phyloP scores from a whole-genome alignment of 192 early-diverging fungal species.

The Backusella parvicylindrica region DNA sequence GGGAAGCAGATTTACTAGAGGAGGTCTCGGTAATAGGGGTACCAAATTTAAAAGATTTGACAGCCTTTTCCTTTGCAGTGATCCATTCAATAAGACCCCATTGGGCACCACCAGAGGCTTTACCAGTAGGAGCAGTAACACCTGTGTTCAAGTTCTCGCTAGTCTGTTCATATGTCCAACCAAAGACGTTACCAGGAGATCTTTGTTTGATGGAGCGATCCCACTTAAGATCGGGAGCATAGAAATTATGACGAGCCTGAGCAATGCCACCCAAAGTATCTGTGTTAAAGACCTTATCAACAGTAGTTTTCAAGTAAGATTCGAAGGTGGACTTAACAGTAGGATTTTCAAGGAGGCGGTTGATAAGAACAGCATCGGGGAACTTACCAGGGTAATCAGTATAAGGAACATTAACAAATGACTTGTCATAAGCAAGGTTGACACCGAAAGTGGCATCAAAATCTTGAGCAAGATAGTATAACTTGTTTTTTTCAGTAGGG shows the following conservation, averaged over 20 bases:
- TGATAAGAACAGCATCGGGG: slow-evolving; percentile 40
- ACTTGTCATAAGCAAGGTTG: slow-evolving; percentile 23
- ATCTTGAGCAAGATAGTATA: slow-evolving; percentile 45
- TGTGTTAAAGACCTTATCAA: slow-evolving; percentile 43
- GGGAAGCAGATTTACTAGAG: background rate
- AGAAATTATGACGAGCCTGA: slow-evolving; percentile 36
- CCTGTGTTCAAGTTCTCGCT: slow-evolving; percentile 28
- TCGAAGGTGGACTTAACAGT: slow-evolving; percentile 32
- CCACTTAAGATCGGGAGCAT: slow-evolving; percentile 41
- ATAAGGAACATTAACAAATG: slow-evolving; percentile 33
- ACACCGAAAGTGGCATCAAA: slow-evolving; percentile 52
- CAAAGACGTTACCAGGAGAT: slow-evolving; percentile 42
- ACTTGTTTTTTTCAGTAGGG: slow-evolving; percentile 29
- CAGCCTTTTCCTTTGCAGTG: slow-evolving; percentile 27
- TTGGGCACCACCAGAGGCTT: slow-evolving; percentile 30
- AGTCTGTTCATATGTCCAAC: slow-evolving; percentile 37
- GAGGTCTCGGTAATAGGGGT: background rate
- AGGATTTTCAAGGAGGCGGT: slow-evolving; percentile 39
- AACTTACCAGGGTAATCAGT: slow-evolving; percentile 29
- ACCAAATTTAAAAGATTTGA: slow-evolving; percentile 13
- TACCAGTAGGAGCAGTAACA: slow-evolving; percentile 14
- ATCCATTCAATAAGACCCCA: slow-evolving; percentile 47
- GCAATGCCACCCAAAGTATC: slow-evolving; percentile 38
- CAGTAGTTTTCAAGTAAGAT: slow-evolving; percentile 39
- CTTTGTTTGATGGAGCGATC: slow-evolving; percentile 42